Evolutionary conservation across 2,329 filamentous ascomycete species (phyloP), one percentile per base, ranked within the genome.

Genomic region (Aurifilum marmelostoma): DNA sequence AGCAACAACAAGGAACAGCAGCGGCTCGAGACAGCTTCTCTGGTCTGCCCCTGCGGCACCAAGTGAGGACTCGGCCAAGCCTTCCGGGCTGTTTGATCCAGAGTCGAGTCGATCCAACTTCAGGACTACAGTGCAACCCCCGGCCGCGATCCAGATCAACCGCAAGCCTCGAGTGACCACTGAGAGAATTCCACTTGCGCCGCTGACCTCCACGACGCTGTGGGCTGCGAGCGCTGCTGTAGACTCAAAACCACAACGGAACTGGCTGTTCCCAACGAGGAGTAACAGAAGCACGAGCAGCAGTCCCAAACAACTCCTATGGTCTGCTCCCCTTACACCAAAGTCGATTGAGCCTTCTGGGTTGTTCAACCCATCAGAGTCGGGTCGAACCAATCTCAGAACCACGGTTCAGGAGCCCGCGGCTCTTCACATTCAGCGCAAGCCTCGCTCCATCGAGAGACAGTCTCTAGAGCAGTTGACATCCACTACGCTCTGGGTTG

Each of bases 81-180:
- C 65, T 5, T 65, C 68, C 18, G 75, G 76, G 7, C 61, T 79
- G 29, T 79, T 78, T 60, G 65, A 72, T 41, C 60, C 67, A 27
- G 68, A 69, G 24, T 61, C 72, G 21, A 60, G 65, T 27, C 75
- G 77, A 41, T 56, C 72, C 8, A 71, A 74, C 41, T 76, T 73
- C 67, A 75, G 76, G 39, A 75, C 72, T 39, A 77, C 77, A 41
- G 69, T 74, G 21, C 71, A 75, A 65, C 67, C 73, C 54, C 79
- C 79, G 39, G 78, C 77, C 50, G 79, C 77, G n/a, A 70, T 78
- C 37, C 59, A 69, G 52, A 76, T 79, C 73, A 65, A 67, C 21
- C 76, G 75, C 54, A 76, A 73, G 64, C 71, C 75, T 29, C 77
- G 76, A 9, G 64, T 39, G 7, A 11, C 34, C 8, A 67, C 63